phyloP scores from a whole-genome alignment of 2,329 filamentous ascomycete species.

The Aspergillus sojae region DNA sequence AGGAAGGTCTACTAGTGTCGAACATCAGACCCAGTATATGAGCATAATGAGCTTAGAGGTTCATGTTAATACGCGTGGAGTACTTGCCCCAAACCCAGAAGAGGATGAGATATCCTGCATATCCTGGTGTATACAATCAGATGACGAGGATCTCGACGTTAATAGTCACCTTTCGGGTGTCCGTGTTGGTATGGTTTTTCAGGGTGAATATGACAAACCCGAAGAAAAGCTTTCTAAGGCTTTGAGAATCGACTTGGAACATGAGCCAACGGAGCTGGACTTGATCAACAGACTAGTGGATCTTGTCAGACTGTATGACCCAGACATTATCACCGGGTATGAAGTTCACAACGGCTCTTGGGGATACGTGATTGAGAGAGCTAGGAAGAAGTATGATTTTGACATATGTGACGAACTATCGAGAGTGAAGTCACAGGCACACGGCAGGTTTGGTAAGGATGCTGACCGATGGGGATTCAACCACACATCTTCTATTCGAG shows the following conservation, averaged over 20 bases:
- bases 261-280: slow-evolving; percentile 80
- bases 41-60: slow-evolving; percentile 93
- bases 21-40: slow-evolving; percentile 91
- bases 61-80: slow-evolving; percentile 83
- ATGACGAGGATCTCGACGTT: slow-evolving; percentile 61
- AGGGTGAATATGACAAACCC: slow-evolving; percentile 65
- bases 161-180: slow-evolving; percentile 54
- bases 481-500: slow-evolving; percentile 83
- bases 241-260: slow-evolving; percentile 65
- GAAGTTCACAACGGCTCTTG: slow-evolving; percentile 93
- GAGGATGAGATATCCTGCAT: slow-evolving; percentile 85
- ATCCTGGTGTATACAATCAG: slow-evolving; percentile 86
- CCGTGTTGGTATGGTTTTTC: slow-evolving; percentile 71
- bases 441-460: slow-evolving; percentile 83
- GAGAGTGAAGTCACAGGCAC: slow-evolving; percentile 79
- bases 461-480: slow-evolving; percentile 92
- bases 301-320: slow-evolving; percentile 80
- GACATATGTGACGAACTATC: slow-evolving; percentile 91
- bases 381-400: slow-evolving; percentile 81
- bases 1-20: slow-evolving; percentile 71
- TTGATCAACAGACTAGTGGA: slow-evolving; percentile 83
- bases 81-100: slow-evolving; percentile 82
- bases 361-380: slow-evolving; percentile 93
- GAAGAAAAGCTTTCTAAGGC: slow-evolving; percentile 65
- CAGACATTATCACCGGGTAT: slow-evolving; percentile 91